phyloP scores from a whole-genome alignment of 768 basidiomycete species.

The Hypholoma fasciculare region DNA sequence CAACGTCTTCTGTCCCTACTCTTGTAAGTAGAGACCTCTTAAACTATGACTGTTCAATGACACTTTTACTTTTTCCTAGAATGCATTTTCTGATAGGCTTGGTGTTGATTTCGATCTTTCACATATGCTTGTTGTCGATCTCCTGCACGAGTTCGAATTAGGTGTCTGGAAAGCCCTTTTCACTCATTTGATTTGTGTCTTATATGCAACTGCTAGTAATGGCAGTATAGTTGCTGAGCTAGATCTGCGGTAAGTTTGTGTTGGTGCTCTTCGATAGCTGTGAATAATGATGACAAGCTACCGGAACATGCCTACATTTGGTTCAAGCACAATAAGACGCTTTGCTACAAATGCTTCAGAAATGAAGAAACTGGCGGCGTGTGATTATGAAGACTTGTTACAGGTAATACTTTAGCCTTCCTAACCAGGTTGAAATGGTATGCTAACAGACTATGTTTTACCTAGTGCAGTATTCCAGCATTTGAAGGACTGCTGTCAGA shows the following conservation, averaged over 20 bases:
- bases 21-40: too few relatives aligned
- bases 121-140: background rate
- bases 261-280: too few relatives aligned
- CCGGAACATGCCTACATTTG: too few relatives aligned
- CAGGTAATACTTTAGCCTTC: slow-evolving; percentile 21
- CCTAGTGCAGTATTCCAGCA: too few relatives aligned
- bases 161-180: background rate
- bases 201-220: slow-evolving; percentile 1
- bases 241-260: background rate
- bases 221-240: slow-evolving; percentile 14
- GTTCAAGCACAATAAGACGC: too few relatives aligned
- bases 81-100: background rate
- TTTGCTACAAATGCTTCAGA: too few relatives aligned
- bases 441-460: too few relatives aligned
- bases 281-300: too few relatives aligned
- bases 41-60: too few relatives aligned
- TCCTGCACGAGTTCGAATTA: background rate
- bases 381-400: background rate
- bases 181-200: too few relatives aligned
- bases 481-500: too few relatives aligned
- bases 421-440: slow-evolving; percentile 28
- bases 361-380: background rate
- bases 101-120: background rate
- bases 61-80: background rate
- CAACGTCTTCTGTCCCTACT: too few relatives aligned